Base-by-base conservation (phyloP, 345 rosid species). In the Nephelium lappaceum region DNA sequence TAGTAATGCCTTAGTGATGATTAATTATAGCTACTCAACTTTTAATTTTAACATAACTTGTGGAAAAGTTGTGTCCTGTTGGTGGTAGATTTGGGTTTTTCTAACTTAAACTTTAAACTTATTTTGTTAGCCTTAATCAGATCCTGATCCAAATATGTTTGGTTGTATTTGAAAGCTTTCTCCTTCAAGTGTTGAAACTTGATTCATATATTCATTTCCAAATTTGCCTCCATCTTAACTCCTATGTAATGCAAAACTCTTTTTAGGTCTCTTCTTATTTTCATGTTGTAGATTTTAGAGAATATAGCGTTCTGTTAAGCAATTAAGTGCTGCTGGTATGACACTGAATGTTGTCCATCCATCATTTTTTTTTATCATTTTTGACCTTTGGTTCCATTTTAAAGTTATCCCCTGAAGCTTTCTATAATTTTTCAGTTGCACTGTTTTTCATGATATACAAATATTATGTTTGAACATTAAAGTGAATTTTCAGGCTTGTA, bases 81-180 rank as follows among this genome's bases (percentile, higher is more conserved):
- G 25, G 7, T 43, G 69, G 60, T 69, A 9, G 38, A 68, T 27
- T 16, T 14, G 60, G 5, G 25, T 42, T 36, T 43, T 7, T 51
- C 21, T 25, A 58, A 16, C 3, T 16, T 25, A 36, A 42, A 19
- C 15, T 18, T 11, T 2, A 42, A 51, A 11, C 41, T 71, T 60
- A 42, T 71, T 63, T 31, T 39, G 15, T 76, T 64, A 53, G 53
- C 38, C 76, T 76, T 11, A 31, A 71, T 41, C 27, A 6, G 6
- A 15, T 12, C 18, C 51, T 23, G 21, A 42, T 65, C 19, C 43
- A 16, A 38, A 68, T 67, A 41, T 15, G 4, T 16, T 25, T 67
- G 45, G 8, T 41, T 42, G 8, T 41, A n/a, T 62, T 27, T 66
- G 19, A 38, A 51, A 51, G 7, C 14, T n/a, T 51, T 76, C 65